Percentiles rank a stretch among this genome's conserved stretches.
These are phyloP conservation scores for Zymoseptoria pseudotritici DNA, from an alignment of 2,329 filamentous ascomycete species.

Conservation along the genomic window DNA sequence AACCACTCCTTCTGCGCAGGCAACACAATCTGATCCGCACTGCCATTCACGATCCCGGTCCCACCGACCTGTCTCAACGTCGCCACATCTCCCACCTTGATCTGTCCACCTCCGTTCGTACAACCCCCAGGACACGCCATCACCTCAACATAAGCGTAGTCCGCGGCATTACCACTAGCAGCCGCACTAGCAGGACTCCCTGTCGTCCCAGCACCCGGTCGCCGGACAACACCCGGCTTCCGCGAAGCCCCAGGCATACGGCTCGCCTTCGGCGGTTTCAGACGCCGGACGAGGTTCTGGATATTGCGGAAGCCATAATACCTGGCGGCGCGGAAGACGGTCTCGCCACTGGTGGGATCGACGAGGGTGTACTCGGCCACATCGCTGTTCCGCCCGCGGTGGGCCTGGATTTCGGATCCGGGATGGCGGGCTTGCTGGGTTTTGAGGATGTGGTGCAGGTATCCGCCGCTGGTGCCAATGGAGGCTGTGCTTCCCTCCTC, in stretches of 20 bases:
- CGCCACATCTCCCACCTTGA: conserved; percentile 75
- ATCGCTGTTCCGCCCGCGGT: conserved; percentile 79
- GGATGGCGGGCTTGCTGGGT: conserved; percentile 64
- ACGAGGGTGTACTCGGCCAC: conserved; percentile 76
- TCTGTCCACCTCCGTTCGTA: conserved; percentile 93
- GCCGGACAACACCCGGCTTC: conserved; percentile 39
- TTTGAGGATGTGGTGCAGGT: conserved; percentile 75
- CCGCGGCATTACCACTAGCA: conserved; percentile 35
- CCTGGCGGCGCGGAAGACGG: conserved; percentile 70
- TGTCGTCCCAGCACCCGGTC: conserved; percentile 21
- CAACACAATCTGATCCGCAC: conserved; percentile 36
- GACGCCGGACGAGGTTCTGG: conserved; percentile 86
- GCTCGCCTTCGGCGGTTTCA: conserved; percentile 73
- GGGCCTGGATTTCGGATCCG: conserved; percentile 62
- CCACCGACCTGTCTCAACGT: conserved; percentile 31
- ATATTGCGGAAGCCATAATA: conserved; percentile 99
- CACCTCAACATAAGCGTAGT: conserved; percentile 92
- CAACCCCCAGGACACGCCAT: conserved; percentile 99
- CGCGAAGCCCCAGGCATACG: conserved; percentile 68
- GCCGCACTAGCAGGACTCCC: conserved; percentile 22
- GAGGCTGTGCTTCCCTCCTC: conserved; percentile 32
- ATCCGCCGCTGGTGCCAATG: conserved; percentile 80
- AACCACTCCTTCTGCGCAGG: conserved; percentile 84
- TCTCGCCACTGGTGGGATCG: conserved; percentile 34
- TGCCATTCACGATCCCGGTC: conserved; percentile 29